A percentile compares a stretch with the other conserved stretches of the same genome.
phyloP scores from a whole-genome alignment of 164 flowering plant species.

The Stephania yunnanensis region DNA sequence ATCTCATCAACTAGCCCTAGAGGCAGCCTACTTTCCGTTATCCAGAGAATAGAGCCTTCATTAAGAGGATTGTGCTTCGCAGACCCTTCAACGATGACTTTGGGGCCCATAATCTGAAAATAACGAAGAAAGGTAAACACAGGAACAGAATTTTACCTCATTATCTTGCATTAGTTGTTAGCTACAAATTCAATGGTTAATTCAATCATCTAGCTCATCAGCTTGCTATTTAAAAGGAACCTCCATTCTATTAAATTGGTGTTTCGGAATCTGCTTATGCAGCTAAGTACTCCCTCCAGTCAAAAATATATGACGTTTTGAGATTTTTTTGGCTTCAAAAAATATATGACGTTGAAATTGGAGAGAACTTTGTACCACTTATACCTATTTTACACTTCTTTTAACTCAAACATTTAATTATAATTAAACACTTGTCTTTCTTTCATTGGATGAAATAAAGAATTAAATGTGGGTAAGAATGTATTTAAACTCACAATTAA shows the following conservation, averaged over 20 bases:
- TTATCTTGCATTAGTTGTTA: not conserved
- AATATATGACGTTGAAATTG: no score
- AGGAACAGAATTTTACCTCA: not conserved
- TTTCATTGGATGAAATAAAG: no score
- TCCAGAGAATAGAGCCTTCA: slow-evolving; percentile 96
- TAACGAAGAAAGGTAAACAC: not conserved
- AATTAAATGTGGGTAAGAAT: no score
- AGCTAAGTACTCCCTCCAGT: not conserved
- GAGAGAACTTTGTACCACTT: no score
- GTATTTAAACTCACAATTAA: no score
- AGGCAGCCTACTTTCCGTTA: slow-evolving; percentile 60
- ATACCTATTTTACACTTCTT: no score
- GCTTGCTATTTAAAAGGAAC: not conserved
- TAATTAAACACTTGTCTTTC: no score
- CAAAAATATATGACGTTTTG: no score
- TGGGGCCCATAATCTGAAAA: slow-evolving; percentile 57
- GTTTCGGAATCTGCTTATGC: not conserved
- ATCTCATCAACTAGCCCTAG: slow-evolving; percentile 84
- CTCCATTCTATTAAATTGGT: not conserved
- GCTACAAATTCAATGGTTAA: not conserved
- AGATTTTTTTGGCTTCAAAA: no score
- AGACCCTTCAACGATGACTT: slow-evolving; percentile 82
- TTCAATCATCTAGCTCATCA: not conserved
- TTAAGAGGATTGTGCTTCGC: slow-evolving; percentile 85
- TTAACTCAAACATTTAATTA: no score